These are phyloP conservation scores for Lactuca sativa DNA, from an alignment of 129 eudicot species.

Conservation along the genomic window DNA sequence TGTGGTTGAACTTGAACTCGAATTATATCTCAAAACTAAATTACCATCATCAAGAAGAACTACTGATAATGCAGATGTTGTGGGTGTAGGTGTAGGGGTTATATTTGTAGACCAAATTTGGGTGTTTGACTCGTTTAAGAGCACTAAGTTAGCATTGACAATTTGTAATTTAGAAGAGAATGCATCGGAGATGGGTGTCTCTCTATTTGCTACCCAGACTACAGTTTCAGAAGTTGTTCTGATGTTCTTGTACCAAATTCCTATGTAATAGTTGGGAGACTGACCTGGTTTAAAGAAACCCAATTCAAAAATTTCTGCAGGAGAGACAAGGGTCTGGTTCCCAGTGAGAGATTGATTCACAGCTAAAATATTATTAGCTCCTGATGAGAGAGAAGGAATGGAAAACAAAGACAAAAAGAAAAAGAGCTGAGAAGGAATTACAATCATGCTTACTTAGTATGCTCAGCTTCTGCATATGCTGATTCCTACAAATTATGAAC, in stretches of 20 bases:
- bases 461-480: background rate
- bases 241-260: conserved; percentile 46
- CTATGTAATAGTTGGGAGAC: conserved; percentile 43
- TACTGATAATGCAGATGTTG: conserved; percentile 14
- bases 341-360: too few relatives aligned
- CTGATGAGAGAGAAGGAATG: conserved; percentile 4
- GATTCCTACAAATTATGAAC: background rate
- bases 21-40: too few relatives aligned
- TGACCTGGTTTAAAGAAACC: conserved; percentile 42
- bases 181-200: conserved; percentile 35
- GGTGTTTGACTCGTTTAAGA: conserved; percentile 32
- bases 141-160: conserved; percentile 41
- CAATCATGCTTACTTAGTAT: too few relatives aligned
- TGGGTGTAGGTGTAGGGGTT: conserved; percentile 25
- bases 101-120: conserved; percentile 49
- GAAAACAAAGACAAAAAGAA: too few relatives aligned
- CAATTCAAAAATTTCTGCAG: too few relatives aligned
- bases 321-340: too few relatives aligned
- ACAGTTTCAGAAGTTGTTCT: conserved; percentile 15
- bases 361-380: conserved; percentile 39
- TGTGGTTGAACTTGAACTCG: too few relatives aligned
- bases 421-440: too few relatives aligned
- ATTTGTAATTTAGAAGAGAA: conserved; percentile 37
- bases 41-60: too few relatives aligned
- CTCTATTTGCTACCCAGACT: conserved; percentile 61